Conservation (phyloP, 2,329 filamentous ascomycete species). For the Beauveria varroae region DNA sequence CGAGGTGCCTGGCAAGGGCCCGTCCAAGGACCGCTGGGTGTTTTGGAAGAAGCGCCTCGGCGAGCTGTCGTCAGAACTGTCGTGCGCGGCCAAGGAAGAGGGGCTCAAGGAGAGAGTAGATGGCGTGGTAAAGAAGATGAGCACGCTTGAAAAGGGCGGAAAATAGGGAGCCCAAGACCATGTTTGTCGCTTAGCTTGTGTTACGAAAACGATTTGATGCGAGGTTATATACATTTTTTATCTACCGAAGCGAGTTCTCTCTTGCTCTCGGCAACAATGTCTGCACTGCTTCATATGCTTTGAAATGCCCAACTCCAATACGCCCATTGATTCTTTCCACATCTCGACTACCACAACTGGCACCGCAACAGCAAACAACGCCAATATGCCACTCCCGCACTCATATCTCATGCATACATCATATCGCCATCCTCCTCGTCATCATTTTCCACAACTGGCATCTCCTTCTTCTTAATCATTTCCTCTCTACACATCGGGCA, state of each 20-base stretch:
- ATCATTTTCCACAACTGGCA: slow-evolving; percentile 37
- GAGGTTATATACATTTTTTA: neutral
- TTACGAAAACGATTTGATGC: neutral
- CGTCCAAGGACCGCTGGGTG: slow-evolving; percentile 21
- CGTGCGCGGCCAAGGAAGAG: slow-evolving; percentile 11
- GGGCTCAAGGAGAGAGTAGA: slow-evolving; percentile 17
- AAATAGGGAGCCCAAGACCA: neutral
- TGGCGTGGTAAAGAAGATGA: slow-evolving; percentile 17
- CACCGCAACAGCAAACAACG: slow-evolving; percentile 2
- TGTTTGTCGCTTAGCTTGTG: too few relatives aligned
- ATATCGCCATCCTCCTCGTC: slow-evolving; percentile 47
- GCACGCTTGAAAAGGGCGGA: slow-evolving; percentile 14
- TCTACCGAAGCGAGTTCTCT: neutral
- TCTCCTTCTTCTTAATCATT: slow-evolving; percentile 46
- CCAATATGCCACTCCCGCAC: neutral
- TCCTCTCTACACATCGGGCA: slow-evolving; percentile 58
- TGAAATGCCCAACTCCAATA: slow-evolving; percentile 18
- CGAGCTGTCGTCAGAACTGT: slow-evolving; percentile 15
- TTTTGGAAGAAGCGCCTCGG: slow-evolving; percentile 25
- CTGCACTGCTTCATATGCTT: neutral
- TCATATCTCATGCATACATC: slow-evolving; percentile 28
- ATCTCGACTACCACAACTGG: slow-evolving; percentile 5
- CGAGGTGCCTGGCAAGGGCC: slow-evolving; percentile 13
- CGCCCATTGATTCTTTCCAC: neutral
- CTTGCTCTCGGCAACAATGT: too few relatives aligned